Percentiles rank a stretch among this genome's conserved stretches.
These are phyloP conservation scores for Xylariaceae sp. DNA, from an alignment of 2,329 filamentous ascomycete species.

Conservation along the genomic window DNA sequence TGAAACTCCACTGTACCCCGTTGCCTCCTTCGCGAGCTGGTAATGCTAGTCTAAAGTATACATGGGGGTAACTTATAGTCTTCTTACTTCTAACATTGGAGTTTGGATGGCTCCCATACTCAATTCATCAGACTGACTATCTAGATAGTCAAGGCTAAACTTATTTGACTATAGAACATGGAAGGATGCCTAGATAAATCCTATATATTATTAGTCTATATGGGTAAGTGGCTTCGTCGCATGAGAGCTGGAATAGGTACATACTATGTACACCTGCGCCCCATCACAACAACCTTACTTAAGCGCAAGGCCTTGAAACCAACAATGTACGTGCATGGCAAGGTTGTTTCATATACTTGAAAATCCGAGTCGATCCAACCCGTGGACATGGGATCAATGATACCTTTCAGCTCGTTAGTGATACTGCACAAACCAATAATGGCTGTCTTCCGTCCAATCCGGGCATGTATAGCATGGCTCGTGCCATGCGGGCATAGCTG, in stretches of 20 bases:
- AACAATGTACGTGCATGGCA: neutral
- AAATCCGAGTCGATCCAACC: neutral
- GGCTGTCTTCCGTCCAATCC: neutral
- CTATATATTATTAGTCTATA: too few relatives aligned
- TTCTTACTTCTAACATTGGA: neutral
- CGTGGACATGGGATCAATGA: neutral
- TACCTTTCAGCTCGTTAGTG: neutral
- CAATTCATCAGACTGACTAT: neutral
- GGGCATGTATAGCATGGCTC: neutral
- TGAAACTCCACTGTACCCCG: conserved; percentile 12
- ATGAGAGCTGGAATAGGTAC: too few relatives aligned
- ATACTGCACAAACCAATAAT: too few relatives aligned
- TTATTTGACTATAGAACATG: neutral
- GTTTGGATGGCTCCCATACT: neutral
- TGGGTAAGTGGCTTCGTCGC: too few relatives aligned
- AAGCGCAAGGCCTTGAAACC: too few relatives aligned
- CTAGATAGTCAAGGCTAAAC: neutral
- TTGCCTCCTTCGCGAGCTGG: neutral
- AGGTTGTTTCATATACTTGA: too few relatives aligned
- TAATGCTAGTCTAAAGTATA: too few relatives aligned
- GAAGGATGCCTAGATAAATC: too few relatives aligned
- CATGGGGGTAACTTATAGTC: too few relatives aligned
- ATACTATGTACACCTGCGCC: too few relatives aligned
- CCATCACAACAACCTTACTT: too few relatives aligned
- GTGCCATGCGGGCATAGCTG: too few relatives aligned